Evolutionary conservation across 2,329 filamentous ascomycete species (phyloP).

Genomic region (Cladosporium sp.): DNA sequence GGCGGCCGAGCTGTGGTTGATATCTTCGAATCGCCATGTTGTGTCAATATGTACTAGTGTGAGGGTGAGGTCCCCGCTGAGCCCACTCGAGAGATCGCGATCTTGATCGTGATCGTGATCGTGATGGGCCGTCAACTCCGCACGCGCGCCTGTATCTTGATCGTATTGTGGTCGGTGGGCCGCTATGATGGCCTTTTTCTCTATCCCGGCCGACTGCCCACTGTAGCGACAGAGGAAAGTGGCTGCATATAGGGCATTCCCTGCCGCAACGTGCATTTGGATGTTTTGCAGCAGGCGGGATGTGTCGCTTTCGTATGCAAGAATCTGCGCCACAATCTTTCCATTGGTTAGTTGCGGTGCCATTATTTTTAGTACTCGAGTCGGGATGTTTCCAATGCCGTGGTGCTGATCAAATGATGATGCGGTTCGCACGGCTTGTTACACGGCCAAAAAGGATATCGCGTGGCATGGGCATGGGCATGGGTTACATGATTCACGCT

Average conservation of each 20-base stretch:
- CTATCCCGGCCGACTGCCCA: background rate
- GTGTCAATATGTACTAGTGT: background rate
- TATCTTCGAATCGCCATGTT: constrained; percentile 4
- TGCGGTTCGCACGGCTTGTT: too few species aligned
- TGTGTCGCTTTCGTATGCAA: background rate
- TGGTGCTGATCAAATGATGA: too few species aligned
- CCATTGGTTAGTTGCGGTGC: background rate
- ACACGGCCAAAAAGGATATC: too few species aligned
- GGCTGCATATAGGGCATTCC: background rate
- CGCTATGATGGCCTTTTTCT: background rate
- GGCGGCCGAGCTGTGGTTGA: background rate
- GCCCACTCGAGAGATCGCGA: background rate
- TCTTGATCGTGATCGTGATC: background rate
- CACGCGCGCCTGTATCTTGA: too few species aligned
- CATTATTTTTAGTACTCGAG: background rate
- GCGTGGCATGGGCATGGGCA: too few species aligned
- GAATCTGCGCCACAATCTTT: background rate
- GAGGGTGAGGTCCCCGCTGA: background rate
- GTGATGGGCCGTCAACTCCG: background rate
- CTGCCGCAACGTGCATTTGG: background rate
- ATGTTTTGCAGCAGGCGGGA: background rate
- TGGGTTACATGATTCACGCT: too few species aligned
- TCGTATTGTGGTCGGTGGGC: background rate
- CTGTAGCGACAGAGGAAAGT: background rate
- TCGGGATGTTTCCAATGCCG: too few species aligned